phyloP scores from a whole-genome alignment of 352 stramenopile genomes.

The Phytophthora quininea region DNA sequence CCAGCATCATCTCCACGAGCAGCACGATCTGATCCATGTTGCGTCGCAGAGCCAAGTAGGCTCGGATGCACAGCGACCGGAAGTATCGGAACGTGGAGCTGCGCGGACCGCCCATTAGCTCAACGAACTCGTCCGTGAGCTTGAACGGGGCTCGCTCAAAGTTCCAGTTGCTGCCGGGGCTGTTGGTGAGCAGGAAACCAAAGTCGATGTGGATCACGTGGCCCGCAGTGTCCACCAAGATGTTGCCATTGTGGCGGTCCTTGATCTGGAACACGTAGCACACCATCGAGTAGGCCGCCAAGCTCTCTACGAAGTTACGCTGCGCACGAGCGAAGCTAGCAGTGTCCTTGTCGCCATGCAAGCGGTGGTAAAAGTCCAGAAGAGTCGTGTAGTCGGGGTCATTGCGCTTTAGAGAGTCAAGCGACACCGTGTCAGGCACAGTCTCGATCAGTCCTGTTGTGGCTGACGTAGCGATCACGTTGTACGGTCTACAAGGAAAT shows the following conservation, averaged over 20 bases:
- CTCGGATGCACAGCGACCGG: conserved; percentile 94
- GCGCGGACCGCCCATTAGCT: conserved; percentile 94
- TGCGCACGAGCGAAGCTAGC: conserved; percentile 79
- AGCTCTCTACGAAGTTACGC: conserved; percentile 89
- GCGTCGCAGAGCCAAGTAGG: conserved; percentile 93
- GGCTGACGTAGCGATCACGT: conserved; percentile 95
- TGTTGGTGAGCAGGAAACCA: conserved; percentile 97
- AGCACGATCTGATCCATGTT: conserved; percentile 96
- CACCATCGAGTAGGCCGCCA: conserved; percentile 98
- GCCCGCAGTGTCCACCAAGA: conserved; percentile 96
- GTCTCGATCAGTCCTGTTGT: conserved; percentile 96
- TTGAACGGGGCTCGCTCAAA: conserved; percentile 99
- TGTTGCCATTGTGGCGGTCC: conserved; percentile 99
- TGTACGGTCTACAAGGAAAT: conserved; percentile 87
- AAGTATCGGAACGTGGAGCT: conserved; percentile 95
- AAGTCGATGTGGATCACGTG: conserved; percentile 99
- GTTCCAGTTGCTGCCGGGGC: conserved; percentile 92
- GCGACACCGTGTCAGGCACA: conserved; percentile 95
- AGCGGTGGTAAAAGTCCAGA: conserved; percentile 92
- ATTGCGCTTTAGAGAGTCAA: conserved; percentile 97
- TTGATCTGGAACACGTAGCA: conserved; percentile 99
- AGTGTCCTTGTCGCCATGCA: conserved; percentile 89
- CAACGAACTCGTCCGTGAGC: conserved; percentile 95
- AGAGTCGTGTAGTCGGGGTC: conserved; percentile 86
- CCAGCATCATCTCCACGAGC: conserved; percentile 96